Percentiles rank a stretch among this genome's conserved stretches.
phyloP scores from a whole-genome alignment of 2,329 filamentous ascomycete species.

The Teratosphaeria viscida region DNA sequence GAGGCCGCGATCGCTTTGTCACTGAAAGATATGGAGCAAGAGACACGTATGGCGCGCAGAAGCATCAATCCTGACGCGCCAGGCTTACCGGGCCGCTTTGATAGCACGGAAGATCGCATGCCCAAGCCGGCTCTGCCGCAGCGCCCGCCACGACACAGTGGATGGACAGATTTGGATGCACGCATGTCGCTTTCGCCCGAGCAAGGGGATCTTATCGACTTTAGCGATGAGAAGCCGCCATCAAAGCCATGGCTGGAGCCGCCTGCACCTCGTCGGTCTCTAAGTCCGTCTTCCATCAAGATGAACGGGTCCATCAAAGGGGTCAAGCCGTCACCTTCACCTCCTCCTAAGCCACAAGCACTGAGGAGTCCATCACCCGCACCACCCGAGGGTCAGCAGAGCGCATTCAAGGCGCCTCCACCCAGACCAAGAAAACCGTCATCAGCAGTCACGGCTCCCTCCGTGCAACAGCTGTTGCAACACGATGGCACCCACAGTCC shows the following conservation, averaged over 20 bases:
- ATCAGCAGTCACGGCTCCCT: constrained; percentile 19
- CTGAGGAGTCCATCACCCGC: constrained; percentile 30
- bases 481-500: constrained; percentile 2
- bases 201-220: constrained; percentile 37
- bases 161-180: not conserved
- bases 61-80: constrained; percentile 28
- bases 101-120: constrained; percentile 1
- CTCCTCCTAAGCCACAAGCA: constrained; percentile 26
- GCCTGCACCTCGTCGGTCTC: not conserved
- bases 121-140: constrained; percentile 27
- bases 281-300: constrained; percentile 1
- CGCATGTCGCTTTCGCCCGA: constrained; percentile 12
- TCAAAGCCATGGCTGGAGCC: constrained; percentile 19
- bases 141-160: constrained; percentile 12
- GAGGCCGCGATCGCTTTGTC: constrained; percentile 39
- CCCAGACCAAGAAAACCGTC: constrained; percentile 28
- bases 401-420: constrained; percentile 16
- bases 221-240: constrained; percentile 31
- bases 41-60: constrained; percentile 24
- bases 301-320: constrained; percentile 18
- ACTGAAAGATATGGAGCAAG: constrained; percentile 33
- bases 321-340: constrained; percentile 16
- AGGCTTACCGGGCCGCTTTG: not conserved
- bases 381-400: constrained; percentile 8
- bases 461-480: constrained; percentile 1